These are phyloP conservation scores for Russula ochroleuca DNA, from an alignment of 768 basidiomycete species.

Conservation along the genomic window DNA sequence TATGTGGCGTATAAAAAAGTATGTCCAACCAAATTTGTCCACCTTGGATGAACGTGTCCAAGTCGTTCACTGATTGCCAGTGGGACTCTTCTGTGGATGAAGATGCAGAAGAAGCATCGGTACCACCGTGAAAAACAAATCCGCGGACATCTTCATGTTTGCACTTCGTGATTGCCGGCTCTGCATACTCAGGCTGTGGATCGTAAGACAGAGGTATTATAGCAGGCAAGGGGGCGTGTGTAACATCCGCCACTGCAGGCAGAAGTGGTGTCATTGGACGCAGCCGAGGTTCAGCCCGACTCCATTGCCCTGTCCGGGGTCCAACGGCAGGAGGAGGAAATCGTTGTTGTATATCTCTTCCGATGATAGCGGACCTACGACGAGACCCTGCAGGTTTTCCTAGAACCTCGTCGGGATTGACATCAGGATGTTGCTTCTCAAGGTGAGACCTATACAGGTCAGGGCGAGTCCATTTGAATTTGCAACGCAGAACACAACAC, in stretches of 20 bases:
- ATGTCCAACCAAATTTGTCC: no score
- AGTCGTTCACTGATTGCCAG: not conserved
- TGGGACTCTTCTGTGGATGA: not conserved
- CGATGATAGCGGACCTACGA: no score
- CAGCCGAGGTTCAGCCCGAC: not conserved
- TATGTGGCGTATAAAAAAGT: no score
- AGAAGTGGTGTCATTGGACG: not conserved
- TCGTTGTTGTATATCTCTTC: not conserved
- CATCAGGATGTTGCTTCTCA: not conserved
- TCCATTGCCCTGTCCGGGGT: not conserved
- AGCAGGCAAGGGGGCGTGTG: no score
- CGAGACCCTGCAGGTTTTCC: not conserved
- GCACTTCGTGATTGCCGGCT: no score
- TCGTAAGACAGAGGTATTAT: no score
- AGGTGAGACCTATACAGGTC: not conserved
- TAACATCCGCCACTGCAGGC: no score
- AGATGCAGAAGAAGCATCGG: not conserved
- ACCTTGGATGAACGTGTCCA: not conserved
- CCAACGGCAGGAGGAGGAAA: not conserved
- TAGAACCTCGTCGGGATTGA: not conserved
- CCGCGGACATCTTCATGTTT: no score
- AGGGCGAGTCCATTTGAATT: constrained; percentile 1
- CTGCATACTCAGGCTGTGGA: no score
- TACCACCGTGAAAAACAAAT: no score
- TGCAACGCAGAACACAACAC: not conserved